phyloP scores from a whole-genome alignment of 257 asterid genomes.

The Catharanthus roseus region DNA sequence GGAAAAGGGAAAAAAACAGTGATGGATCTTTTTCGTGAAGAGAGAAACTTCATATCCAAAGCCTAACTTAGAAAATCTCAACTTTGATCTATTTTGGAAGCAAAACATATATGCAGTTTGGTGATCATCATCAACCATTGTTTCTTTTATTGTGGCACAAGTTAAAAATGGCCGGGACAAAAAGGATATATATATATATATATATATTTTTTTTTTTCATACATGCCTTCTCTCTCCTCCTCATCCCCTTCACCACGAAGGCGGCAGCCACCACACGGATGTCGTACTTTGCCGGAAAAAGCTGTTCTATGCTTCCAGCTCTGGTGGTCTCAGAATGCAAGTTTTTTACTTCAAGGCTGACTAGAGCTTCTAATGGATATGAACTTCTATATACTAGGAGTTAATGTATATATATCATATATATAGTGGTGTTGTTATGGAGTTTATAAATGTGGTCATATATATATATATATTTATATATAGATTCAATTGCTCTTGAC shows the following conservation, averaged over 20 bases:
- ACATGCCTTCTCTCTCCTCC: background rate
- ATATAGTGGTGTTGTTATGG: background rate
- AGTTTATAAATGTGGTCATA: no score
- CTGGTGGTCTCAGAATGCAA: background rate
- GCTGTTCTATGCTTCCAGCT: slow-evolving; percentile 4
- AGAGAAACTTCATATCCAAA: slow-evolving; percentile 22
- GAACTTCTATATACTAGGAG: background rate
- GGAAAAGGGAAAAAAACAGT: slow-evolving; percentile 15
- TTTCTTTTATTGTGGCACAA: background rate
- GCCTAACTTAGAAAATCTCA: slow-evolving; percentile 36
- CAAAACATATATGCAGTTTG: no score
- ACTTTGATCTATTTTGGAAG: no score
- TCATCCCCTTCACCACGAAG: background rate
- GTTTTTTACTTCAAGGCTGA: background rate
- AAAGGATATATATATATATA: no score
- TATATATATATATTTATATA: no score
- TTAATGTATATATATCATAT: no score
- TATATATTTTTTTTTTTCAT: no score
- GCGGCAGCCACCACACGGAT: background rate
- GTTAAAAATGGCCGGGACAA: slow-evolving; percentile 4
- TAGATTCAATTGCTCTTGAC: no score
- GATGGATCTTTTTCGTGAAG: slow-evolving; percentile 55
- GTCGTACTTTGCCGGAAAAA: background rate
- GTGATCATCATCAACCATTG: slow-evolving; percentile 4
- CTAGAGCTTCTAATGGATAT: background rate